Base-by-base conservation (phyloP, 139 green algal species). In the Chlorella sp. region DNA sequence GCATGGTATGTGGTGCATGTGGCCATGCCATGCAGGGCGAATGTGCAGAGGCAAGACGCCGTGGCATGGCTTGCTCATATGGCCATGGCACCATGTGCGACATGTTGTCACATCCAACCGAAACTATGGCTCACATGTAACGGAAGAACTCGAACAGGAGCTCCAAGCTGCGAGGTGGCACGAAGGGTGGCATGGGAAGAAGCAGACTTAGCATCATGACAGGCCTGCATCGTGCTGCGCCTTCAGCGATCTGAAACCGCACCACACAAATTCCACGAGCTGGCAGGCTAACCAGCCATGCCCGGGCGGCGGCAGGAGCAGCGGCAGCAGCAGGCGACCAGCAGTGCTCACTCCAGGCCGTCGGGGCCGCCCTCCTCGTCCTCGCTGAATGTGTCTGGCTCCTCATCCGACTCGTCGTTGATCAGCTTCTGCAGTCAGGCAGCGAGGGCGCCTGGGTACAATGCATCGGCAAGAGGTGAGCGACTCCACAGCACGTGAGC, bases 131-230 rank as follows among this genome's bases (percentile, higher is more conserved):
- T 65, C 70, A 86, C 81, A 86, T 86, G 81, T 85, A 85, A 14
- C 11, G 6, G 40, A 86, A 86, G 56, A 86, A 86, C 40, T 81
- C 70, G 30, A 51, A 81, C 17, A 86, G 81, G 41, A 86, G 26
- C 32, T 86, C 70, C 24, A 78, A 65, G 56, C 73, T 30, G 13
- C 43, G 44, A 0, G 16, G 32, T 46, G 60, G 28, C 32, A 64
- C 36, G 73, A 11, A 11, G 46, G 11, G 46, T n/a, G n/a, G n/a
- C n/a, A n/a, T n/a, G n/a, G n/a, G n/a, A n/a, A n/a, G n/a, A n/a
- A n/a, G n/a, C n/a, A n/a, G n/a, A n/a, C n/a, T n/a, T n/a, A n/a
- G n/a, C n/a, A n/a, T n/a, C n/a, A n/a, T n/a, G n/a, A n/a, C n/a
- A 76, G 9, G n/a, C n/a, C n/a, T 11, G 32, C 38, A 3, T 22